A percentile compares a stretch with the other conserved stretches of the same genome.
Conservation (phyloP, 2,329 filamentous ascomycete genomes). For the Ceratocystis lukuohia region DNA sequence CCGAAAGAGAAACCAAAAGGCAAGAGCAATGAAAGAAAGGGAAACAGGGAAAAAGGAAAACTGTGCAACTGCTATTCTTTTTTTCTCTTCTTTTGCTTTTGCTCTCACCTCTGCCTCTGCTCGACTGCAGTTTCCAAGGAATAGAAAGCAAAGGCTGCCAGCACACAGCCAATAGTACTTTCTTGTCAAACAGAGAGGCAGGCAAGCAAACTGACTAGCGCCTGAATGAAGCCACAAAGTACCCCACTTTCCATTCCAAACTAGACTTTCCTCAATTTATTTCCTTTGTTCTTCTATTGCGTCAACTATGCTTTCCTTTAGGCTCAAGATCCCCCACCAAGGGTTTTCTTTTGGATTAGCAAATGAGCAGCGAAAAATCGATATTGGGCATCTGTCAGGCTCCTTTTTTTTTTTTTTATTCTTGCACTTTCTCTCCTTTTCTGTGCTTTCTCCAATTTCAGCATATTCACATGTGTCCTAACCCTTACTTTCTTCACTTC, state of each 20-base stretch:
- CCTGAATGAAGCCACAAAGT: constrained; percentile 1
- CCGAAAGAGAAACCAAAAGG: not conserved
- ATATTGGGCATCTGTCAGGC: not conserved
- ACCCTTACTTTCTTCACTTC: not conserved
- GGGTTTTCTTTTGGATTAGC: not conserved
- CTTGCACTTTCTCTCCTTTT: not conserved
- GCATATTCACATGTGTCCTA: not conserved
- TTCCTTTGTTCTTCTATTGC: constrained; percentile 7
- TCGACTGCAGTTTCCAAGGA: not conserved
- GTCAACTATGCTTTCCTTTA: not conserved
- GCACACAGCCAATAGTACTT: not conserved
- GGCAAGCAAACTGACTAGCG: not conserved
- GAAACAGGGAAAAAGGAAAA: not conserved
- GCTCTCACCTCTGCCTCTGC: not conserved
- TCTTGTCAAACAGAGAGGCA: not conserved
- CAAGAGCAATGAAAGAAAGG: not conserved
- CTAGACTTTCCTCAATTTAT: not conserved
- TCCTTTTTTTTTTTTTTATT: not conserved
- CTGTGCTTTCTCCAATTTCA: not conserved
- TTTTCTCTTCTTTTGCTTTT: too few species aligned
- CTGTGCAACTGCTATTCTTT: not conserved
- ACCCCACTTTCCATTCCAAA: not conserved
- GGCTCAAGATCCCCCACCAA: not conserved
- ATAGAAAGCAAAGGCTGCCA: not conserved
- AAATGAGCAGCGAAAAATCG: not conserved